Percentiles rank a stretch among this genome's conserved stretches.
Evolutionary conservation across 768 basidiomycete genomes (phyloP).

Genomic region (Gloeophyllum trabeum): DNA sequence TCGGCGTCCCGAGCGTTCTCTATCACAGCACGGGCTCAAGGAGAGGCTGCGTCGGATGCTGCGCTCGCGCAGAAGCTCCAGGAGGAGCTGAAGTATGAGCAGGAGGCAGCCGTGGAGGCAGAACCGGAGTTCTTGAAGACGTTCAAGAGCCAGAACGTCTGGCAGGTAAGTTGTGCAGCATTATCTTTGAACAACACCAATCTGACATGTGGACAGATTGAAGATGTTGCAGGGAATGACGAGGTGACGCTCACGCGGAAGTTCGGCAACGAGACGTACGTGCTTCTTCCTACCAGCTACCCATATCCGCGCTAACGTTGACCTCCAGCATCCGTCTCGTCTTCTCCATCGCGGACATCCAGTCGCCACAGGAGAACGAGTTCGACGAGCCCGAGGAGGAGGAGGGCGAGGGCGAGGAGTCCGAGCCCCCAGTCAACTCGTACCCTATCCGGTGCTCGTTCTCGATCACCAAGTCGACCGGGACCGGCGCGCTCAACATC

Average conservation of each 20-base stretch:
- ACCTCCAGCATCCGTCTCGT: constrained; percentile 65
- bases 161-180: constrained; percentile 46
- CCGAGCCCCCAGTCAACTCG: constrained; percentile 23
- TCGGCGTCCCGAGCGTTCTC: constrained; percentile 29
- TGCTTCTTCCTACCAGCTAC: constrained; percentile 9
- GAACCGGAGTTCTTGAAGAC: constrained; percentile 69
- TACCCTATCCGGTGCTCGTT: constrained; percentile 75
- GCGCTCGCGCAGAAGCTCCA: constrained; percentile 62
- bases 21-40: constrained; percentile 23
- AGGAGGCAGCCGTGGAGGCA: constrained; percentile 34
- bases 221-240: constrained; percentile 61
- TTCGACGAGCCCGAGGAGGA: constrained; percentile 26
- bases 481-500: constrained; percentile 60
- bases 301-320: constrained; percentile 2
- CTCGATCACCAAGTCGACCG: constrained; percentile 66
- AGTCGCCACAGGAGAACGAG: constrained; percentile 28
- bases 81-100: constrained; percentile 83
- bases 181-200: not conserved
- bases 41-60: constrained; percentile 50
- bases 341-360: constrained; percentile 89
- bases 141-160: constrained; percentile 65
- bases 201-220: constrained; percentile 35
- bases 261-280: constrained; percentile 86
- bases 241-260: constrained; percentile 74
- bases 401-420: constrained; percentile 26